A percentile compares a stretch with the other conserved stretches of the same genome.
These are phyloP conservation scores for Microdochium trichocladiopsis DNA, from an alignment of 2,329 filamentous ascomycete species.

Conservation along the genomic window DNA sequence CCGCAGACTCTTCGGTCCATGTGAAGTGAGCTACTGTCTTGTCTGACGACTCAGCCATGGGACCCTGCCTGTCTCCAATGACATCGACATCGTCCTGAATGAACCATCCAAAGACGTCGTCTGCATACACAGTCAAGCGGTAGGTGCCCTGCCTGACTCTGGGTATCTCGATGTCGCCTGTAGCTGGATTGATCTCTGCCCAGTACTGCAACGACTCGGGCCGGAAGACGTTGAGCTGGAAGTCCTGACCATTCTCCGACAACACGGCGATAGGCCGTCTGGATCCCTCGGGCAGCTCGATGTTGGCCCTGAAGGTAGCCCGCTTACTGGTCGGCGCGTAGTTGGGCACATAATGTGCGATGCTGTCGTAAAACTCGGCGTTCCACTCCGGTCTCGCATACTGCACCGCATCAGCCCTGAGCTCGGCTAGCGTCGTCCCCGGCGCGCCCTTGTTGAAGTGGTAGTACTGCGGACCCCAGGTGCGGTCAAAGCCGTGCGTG, in stretches of 20 bases:
- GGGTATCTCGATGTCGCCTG: constrained; percentile 43
- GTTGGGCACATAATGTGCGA: constrained; percentile 49
- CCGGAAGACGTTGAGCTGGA: constrained; percentile 51
- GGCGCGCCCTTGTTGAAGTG: constrained; percentile 52
- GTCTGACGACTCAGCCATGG: constrained; percentile 21
- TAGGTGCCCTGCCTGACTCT: constrained; percentile 51
- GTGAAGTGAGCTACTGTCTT: constrained; percentile 25
- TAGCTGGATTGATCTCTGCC: constrained; percentile 36
- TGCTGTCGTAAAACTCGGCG: constrained; percentile 54
- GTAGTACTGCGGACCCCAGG: constrained; percentile 57
- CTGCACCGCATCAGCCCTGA: constrained; percentile 46
- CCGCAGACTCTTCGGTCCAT: constrained; percentile 48
- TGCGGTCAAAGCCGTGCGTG: constrained; percentile 55
- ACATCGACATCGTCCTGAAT: constrained; percentile 38
- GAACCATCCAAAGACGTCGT: constrained; percentile 55
- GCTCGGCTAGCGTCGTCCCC: constrained; percentile 34
- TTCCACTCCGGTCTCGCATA: constrained; percentile 48
- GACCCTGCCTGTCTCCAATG: constrained; percentile 19
- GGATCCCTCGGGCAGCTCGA: constrained; percentile 44
- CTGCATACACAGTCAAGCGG: constrained; percentile 55
- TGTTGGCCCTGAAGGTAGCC: constrained; percentile 40
- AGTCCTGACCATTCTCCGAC: constrained; percentile 41
- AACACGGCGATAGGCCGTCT: constrained; percentile 48
- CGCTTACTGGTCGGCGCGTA: constrained; percentile 46
- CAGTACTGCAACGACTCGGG: constrained; percentile 53